A percentile compares a stretch with the other conserved stretches of the same genome.
Conservation (phyloP, 306 rosid genomes). For the Begonia loranthoides region DNA sequence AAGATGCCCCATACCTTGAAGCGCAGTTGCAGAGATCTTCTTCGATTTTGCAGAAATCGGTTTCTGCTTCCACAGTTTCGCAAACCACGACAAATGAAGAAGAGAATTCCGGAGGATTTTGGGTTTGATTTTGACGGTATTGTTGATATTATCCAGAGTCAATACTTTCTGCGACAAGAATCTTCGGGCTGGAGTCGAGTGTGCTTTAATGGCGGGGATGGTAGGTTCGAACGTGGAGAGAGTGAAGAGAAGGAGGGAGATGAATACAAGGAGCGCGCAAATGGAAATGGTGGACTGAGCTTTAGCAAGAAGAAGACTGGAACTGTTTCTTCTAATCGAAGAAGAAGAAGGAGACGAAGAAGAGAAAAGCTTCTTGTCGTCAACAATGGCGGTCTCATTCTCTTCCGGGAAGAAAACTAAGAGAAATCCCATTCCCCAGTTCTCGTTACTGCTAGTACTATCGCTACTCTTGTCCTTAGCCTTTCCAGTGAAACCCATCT, state of each 20-base stretch:
- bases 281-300: constrained; percentile 71
- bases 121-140: not conserved
- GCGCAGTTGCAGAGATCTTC: constrained; percentile 16
- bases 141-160: not conserved
- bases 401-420: constrained; percentile 63
- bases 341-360: constrained; percentile 11
- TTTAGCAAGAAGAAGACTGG: constrained; percentile 27
- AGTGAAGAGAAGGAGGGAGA: constrained; percentile 73
- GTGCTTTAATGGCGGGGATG: constrained; percentile 3
- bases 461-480: constrained; percentile 12
- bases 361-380: constrained; percentile 18
- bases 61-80: constrained; percentile 19
- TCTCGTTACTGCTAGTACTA: constrained; percentile 8
- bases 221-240: constrained; percentile 72
- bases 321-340: constrained; percentile 16
- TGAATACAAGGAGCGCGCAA: constrained; percentile 55
- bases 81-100: constrained; percentile 11
- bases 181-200: constrained; percentile 17
- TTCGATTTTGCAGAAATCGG: not conserved
- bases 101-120: not conserved
- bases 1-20: constrained; percentile 69
- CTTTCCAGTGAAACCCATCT: constrained; percentile 22
- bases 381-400: constrained; percentile 17
- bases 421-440: constrained; percentile 51
- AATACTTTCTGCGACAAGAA: constrained; percentile 15